Evolutionary conservation across 1,284 basidiomycete species (phyloP).

Genomic region (Cystobasidiaceae sp.): DNA sequence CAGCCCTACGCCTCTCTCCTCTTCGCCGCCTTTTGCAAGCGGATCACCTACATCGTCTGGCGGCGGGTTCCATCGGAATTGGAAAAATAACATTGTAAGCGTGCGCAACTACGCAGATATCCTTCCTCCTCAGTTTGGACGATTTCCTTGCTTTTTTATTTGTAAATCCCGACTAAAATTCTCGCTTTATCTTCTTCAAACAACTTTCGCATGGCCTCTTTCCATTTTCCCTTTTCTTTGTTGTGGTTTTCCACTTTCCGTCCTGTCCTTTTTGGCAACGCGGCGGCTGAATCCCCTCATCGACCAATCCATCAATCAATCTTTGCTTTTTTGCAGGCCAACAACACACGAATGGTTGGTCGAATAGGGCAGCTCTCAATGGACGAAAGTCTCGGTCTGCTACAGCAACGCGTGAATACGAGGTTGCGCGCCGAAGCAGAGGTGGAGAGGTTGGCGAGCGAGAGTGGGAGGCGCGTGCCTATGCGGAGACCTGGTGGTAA

Average conservation of each 20-base stretch:
- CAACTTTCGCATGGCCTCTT: too few species aligned
- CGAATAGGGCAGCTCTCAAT: slow-evolving; percentile 21
- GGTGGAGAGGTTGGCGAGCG: not conserved
- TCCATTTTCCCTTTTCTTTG: too few species aligned
- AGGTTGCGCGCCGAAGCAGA: slow-evolving; percentile 1
- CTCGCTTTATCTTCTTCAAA: too few species aligned
- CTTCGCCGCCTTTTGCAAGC: not conserved
- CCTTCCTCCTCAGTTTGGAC: not conserved
- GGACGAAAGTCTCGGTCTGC: slow-evolving; percentile 14
- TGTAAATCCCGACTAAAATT: not conserved
- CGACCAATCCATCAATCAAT: too few species aligned
- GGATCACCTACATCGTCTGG: too few species aligned
- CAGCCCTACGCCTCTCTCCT: not conserved
- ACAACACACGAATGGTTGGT: not conserved
- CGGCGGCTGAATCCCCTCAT: not conserved
- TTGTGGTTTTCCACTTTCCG: not conserved
- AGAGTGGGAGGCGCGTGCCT: not conserved
- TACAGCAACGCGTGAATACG: slow-evolving; percentile 2
- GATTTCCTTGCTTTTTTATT: not conserved
- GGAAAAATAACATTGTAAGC: slow-evolving; percentile 23
- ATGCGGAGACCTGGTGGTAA: not conserved
- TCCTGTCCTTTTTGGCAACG: not conserved
- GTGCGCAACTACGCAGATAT: too few species aligned
- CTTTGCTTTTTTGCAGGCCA: not conserved
- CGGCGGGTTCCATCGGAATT: slow-evolving; percentile 7